Evolutionary conservation across 225 moss, liverwort and hornwort genomes (phyloP), one percentile per base, ranked within the genome.

Genomic region (Neckera pumila): DNA sequence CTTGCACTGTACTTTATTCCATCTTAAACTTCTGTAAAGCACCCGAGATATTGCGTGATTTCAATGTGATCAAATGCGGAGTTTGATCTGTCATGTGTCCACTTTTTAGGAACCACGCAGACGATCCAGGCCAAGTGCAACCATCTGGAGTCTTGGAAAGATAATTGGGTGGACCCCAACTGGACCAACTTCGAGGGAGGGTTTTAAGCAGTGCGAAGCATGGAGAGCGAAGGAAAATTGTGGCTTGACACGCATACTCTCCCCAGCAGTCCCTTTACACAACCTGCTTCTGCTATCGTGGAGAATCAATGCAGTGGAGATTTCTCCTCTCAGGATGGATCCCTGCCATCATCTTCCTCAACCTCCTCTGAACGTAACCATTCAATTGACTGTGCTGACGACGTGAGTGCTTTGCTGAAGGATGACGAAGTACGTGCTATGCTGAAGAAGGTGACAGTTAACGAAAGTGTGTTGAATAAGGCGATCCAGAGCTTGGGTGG

Each of bases 381-480:
- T 8, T 81, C 84, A 49, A 47, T 56, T 11, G 85, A 90, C 40
- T 54, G 80, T 30, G 80, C 43, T 16, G 87, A 87, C 53, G 84
- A 75, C 54, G 87, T 94, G 19, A 87, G 78, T 75, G 90, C 91
- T 42, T 84, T 94, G 66, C 89, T 94, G 85, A 94, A 85, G 90
- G 84, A 92, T 66, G 90, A 92, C 21, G 87, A 92, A 28, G 92
- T 94, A 30, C 92, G 94, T 86, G 94, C 92, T n/a, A 79, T 94
- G 62, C 84, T 94, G 85, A 94, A 94, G 91, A 94, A 92, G 76
- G 92, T 94, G 84, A 94, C 84, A 38, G 91, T 94, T 12, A 94
- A 94, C 58, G 94, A 94, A 86, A 87, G 60, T 43, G 84, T 94
- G 11, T 87, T 94, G 83, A 94, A 92, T 53, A 89, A 86, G 58